Conservation (phyloP, 345 rosid species). For the Syzygium aqueum region DNA sequence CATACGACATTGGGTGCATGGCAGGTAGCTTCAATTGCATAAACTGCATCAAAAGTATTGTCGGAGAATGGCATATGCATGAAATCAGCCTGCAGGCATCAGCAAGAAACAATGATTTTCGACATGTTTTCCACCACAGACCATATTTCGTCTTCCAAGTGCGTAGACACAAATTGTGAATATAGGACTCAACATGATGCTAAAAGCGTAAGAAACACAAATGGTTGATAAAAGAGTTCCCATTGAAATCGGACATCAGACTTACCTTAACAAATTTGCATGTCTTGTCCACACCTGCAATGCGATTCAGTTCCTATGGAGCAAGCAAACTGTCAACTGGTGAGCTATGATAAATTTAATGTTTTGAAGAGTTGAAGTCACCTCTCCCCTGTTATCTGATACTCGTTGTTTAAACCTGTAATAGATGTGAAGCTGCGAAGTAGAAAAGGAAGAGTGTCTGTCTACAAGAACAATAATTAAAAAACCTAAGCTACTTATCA, state of each 20-base stretch:
- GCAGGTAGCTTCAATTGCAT: constrained; percentile 98
- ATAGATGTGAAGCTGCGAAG: constrained; percentile 57
- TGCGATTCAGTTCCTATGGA: constrained; percentile 63
- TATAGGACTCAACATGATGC: background rate
- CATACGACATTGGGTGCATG: constrained; percentile 99
- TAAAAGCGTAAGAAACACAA: background rate
- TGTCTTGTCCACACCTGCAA: constrained; percentile 76
- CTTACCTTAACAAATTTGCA: constrained; percentile 89
- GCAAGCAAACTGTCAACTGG: background rate
- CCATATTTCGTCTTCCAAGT: background rate
- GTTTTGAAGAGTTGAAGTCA: background rate
- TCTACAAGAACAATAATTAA: background rate
- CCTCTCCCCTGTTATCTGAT: constrained; percentile 98
- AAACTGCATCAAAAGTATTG: constrained; percentile 76
- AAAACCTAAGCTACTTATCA: background rate
- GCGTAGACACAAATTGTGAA: background rate
- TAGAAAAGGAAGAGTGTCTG: background rate
- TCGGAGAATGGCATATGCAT: constrained; percentile 98
- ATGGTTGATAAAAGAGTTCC: background rate
- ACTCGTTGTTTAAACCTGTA: constrained; percentile 92
- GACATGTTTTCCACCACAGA: background rate
- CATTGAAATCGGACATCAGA: background rate
- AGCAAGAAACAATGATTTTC: constrained; percentile 1
- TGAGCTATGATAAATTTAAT: background rate
- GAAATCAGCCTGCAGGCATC: constrained; percentile 77